phyloP scores from a whole-genome alignment of 2,329 filamentous ascomycete genomes.

The Coniochaeta sp. region DNA sequence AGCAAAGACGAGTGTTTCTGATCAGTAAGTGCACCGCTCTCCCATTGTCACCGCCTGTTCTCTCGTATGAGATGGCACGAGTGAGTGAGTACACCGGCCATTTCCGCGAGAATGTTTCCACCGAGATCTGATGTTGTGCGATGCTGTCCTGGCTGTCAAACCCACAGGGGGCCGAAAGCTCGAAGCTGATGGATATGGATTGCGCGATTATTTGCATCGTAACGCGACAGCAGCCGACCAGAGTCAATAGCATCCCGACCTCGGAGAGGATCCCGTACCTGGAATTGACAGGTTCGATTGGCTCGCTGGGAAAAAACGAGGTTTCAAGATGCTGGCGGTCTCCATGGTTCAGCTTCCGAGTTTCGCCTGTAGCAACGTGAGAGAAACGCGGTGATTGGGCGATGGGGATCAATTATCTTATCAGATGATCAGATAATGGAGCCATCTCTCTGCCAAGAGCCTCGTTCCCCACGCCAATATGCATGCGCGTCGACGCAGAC shows the following conservation, averaged over 20 bases:
- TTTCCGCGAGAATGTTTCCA: neutral
- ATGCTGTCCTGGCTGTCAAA: neutral
- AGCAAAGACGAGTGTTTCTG: neutral
- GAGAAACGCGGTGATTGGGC: neutral
- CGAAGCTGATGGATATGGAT: neutral
- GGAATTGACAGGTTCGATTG: neutral
- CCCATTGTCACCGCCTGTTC: neutral
- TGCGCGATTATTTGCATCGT: neutral
- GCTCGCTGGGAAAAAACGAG: neutral
- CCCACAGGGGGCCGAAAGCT: neutral
- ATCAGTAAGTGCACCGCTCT: neutral
- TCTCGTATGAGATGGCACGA: neutral
- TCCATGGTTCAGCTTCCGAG: neutral
- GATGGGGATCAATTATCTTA: conserved; percentile 28
- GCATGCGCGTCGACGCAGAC: conserved; percentile 6
- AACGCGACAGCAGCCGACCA: neutral
- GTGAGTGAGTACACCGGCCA: neutral
- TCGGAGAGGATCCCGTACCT: neutral
- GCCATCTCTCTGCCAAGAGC: neutral
- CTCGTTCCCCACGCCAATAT: conserved; percentile 26
- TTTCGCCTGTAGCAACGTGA: neutral
- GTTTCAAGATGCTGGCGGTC: neutral
- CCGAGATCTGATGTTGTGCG: neutral
- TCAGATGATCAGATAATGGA: conserved; percentile 47
- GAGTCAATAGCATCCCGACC: neutral